Conservation (phyloP, 1,284 basidiomycete species). For the Sanguinoderma infundibulare region DNA sequence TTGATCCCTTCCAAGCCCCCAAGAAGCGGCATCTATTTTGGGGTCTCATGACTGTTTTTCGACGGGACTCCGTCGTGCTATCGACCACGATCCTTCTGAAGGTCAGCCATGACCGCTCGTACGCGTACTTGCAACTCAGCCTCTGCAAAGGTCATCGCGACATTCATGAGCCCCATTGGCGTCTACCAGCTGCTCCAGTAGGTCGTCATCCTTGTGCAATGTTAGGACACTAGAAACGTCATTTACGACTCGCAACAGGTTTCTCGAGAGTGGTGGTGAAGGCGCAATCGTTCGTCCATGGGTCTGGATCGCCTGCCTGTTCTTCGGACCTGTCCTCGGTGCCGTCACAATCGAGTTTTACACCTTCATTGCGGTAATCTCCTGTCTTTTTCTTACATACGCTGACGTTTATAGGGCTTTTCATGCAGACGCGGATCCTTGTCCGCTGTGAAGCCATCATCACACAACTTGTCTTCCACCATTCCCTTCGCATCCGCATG, state of each 20-base stretch:
- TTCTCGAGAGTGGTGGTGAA: constrained; percentile 46
- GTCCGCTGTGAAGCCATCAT: constrained; percentile 65
- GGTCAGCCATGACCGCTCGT: constrained; percentile 6
- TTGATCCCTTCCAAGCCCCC: constrained; percentile 32
- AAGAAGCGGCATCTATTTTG: constrained; percentile 34
- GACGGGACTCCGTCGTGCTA: constrained; percentile 28
- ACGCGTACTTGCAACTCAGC: background rate
- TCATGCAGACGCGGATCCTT: constrained; percentile 44
- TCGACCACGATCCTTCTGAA: constrained; percentile 20
- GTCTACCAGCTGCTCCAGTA: constrained; percentile 48
- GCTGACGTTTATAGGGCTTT: background rate
- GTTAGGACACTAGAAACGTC: background rate
- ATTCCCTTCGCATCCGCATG: constrained; percentile 69
- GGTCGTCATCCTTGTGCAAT: background rate
- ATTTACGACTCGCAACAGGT: constrained; percentile 29
- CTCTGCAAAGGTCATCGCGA: constrained; percentile 25
- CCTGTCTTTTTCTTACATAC: background rate
- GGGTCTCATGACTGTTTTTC: constrained; percentile 32
- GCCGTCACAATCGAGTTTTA: constrained; percentile 45
- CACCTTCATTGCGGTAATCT: constrained; percentile 22
- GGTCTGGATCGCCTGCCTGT: constrained; percentile 69
- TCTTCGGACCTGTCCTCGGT: constrained; percentile 55
- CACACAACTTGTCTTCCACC: constrained; percentile 74
- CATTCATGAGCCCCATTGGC: constrained; percentile 46
- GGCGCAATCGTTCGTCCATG: constrained; percentile 45